A percentile compares a stretch with the other conserved stretches of the same genome.
These are phyloP conservation scores for Venturia pyrina DNA, from an alignment of 2,329 filamentous ascomycete genomes.

Conservation along the genomic window DNA sequence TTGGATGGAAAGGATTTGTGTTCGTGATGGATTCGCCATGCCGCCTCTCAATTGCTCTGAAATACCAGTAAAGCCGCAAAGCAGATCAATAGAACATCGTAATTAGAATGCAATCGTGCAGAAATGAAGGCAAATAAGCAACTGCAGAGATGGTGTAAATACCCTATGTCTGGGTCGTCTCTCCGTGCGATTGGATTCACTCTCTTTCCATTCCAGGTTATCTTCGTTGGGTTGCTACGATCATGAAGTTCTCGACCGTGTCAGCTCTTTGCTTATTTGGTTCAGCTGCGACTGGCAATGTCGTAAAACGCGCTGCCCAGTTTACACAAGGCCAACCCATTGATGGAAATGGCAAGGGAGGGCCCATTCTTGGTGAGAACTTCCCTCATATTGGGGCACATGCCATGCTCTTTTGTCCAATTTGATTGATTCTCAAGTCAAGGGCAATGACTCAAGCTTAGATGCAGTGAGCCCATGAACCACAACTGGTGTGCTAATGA, in stretches of 20 bases:
- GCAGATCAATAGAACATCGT: neutral
- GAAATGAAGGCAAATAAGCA: neutral
- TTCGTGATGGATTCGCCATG: neutral
- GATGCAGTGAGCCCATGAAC: neutral
- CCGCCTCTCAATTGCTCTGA: neutral
- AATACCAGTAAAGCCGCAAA: neutral
- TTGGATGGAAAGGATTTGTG: neutral
- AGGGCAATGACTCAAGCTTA: neutral
- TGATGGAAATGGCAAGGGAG: conserved; percentile 48
- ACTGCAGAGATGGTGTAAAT: neutral
- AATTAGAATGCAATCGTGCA: neutral
- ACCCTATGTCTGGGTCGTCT: neutral
- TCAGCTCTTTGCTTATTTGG: neutral
- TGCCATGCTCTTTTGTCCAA: too few relatives aligned
- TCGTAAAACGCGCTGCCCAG: conserved; percentile 16
- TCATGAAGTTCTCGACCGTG: neutral
- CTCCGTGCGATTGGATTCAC: neutral
- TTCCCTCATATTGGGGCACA: neutral
- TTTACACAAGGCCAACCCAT: conserved; percentile 47
- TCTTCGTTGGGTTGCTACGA: neutral
- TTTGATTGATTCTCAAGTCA: too few relatives aligned
- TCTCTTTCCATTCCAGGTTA: neutral
- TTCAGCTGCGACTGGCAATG: neutral
- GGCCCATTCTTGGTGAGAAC: conserved; percentile 43
- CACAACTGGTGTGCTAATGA: conserved; percentile 10